These are phyloP conservation scores for Aschersonia sp. DNA, from an alignment of 2,329 filamentous ascomycete species.

Conservation along the genomic window DNA sequence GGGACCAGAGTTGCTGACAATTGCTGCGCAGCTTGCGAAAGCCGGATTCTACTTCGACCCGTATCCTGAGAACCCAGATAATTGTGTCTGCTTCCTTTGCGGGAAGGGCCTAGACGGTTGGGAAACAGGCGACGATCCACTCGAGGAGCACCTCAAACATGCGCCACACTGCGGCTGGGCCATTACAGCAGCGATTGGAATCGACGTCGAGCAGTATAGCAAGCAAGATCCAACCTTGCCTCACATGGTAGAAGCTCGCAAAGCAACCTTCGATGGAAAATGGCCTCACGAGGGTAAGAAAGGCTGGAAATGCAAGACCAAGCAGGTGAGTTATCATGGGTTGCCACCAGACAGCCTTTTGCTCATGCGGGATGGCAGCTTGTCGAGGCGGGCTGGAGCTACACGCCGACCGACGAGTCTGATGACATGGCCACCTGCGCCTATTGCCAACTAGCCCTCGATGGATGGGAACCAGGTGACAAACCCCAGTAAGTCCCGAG, in stretches of 20 bases:
- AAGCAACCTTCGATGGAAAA: constrained; percentile 63
- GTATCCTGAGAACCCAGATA: constrained; percentile 61
- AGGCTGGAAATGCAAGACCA: constrained; percentile 78
- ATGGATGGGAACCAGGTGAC: constrained; percentile 89
- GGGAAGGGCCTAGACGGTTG: constrained; percentile 75
- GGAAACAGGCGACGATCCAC: constrained; percentile 74
- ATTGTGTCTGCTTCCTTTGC: constrained; percentile 82
- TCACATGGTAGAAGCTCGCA: constrained; percentile 61
- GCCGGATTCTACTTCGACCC: constrained; percentile 89
- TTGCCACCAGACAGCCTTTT: background rate
- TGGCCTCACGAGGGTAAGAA: constrained; percentile 88
- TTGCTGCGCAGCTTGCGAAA: constrained; percentile 52
- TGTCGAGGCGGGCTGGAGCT: constrained; percentile 87
- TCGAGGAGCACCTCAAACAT: constrained; percentile 75
- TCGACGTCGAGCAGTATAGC: constrained; percentile 44
- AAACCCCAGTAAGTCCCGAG: constrained; percentile 55
- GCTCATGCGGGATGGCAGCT: constrained; percentile 39
- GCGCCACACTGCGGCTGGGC: constrained; percentile 80
- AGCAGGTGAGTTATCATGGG: constrained; percentile 47
- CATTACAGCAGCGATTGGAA: constrained; percentile 48
- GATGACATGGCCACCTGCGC: constrained; percentile 84
- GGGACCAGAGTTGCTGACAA: constrained; percentile 8
- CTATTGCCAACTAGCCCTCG: constrained; percentile 79
- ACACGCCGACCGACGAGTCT: constrained; percentile 68
- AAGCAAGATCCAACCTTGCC: constrained; percentile 61